These are phyloP conservation scores for Grosmannia penicillata DNA, from an alignment of 2,329 filamentous ascomycete species.

Conservation along the genomic window DNA sequence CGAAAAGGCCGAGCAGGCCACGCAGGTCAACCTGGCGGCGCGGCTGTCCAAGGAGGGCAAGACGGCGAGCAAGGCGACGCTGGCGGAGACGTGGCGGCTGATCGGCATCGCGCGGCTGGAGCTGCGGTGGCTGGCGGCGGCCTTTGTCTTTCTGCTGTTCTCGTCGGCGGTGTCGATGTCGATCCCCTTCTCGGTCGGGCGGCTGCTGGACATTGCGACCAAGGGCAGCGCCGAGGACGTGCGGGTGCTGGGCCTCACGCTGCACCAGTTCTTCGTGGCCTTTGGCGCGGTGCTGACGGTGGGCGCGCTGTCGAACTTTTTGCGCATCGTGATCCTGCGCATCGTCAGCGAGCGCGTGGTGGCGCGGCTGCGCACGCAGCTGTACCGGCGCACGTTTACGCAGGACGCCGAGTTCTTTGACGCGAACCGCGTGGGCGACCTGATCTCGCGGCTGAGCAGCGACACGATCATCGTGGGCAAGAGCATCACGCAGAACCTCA, in stretches of 20 bases:
- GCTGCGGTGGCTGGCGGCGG: conserved; percentile 57
- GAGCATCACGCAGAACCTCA: conserved; percentile 94
- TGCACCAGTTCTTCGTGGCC: conserved; percentile 77
- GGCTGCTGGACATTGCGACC: conserved; percentile 84
- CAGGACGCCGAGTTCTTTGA: conserved; percentile 99
- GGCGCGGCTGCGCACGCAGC: conserved; percentile 69
- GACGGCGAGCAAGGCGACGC: conserved; percentile 38
- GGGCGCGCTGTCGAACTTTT: conserved; percentile 84
- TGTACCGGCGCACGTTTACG: conserved; percentile 86
- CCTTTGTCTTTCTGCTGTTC: conserved; percentile 73
- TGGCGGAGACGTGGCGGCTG: conserved; percentile 69
- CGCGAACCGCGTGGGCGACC: conserved; percentile 87
- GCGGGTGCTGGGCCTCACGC: conserved; percentile 67
- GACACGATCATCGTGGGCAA: conserved; percentile 98
- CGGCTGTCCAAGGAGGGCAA: conserved; percentile 74
- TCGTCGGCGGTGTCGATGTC: conserved; percentile 93
- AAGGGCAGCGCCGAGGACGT: conserved; percentile 51
- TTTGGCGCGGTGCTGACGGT: conserved; percentile 63
- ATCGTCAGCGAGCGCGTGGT: conserved; percentile 95
- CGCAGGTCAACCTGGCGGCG: conserved; percentile 79
- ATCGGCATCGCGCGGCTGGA: conserved; percentile 84
- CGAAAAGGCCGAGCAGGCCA: conserved; percentile 73
- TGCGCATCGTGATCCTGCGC: conserved; percentile 79
- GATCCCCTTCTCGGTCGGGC: conserved; percentile 90
- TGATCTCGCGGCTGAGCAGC: conserved; percentile 88